Evolutionary conservation across 106 monocot genomes (phyloP).

Genomic region (Vanilla planifolia): DNA sequence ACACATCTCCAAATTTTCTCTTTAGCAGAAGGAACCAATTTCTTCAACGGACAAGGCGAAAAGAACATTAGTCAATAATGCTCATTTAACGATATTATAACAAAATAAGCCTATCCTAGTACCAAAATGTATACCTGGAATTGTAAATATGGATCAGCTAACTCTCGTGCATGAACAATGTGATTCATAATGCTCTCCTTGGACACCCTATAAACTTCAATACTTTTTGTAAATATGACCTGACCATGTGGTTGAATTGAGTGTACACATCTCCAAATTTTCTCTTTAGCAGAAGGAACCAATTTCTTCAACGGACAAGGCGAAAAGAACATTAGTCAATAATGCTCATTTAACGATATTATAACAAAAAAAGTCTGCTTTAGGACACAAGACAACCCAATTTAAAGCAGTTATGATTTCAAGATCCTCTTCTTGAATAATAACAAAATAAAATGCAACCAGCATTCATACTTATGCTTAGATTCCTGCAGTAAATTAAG

Average conservation of each 20-base stretch:
- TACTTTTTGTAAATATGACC: conserved; percentile 23
- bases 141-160: conserved; percentile 47
- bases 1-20: conserved; percentile 28
- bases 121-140: too few relatives aligned
- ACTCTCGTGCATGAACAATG: conserved; percentile 38
- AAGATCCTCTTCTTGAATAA: too few relatives aligned
- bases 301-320: conserved; percentile 51
- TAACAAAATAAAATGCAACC: too few relatives aligned
- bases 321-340: too few relatives aligned
- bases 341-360: too few relatives aligned
- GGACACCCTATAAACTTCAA: conserved; percentile 36
- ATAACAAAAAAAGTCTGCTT: too few relatives aligned
- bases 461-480: conserved; percentile 31
- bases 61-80: too few relatives aligned
- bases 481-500: conserved; percentile 25
- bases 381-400: too few relatives aligned
- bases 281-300: conserved; percentile 42
- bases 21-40: conserved; percentile 50
- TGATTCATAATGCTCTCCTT: conserved; percentile 29
- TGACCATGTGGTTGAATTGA: conserved; percentile 37
- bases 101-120: too few relatives aligned
- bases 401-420: too few relatives aligned
- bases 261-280: conserved; percentile 21
- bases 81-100: too few relatives aligned
- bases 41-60: conserved; percentile 42